Percentiles rank a stretch among this genome's conserved stretches.
These are phyloP conservation scores for Scedosporium boydii DNA, from an alignment of 2,329 filamentous ascomycete species.

Conservation along the genomic window DNA sequence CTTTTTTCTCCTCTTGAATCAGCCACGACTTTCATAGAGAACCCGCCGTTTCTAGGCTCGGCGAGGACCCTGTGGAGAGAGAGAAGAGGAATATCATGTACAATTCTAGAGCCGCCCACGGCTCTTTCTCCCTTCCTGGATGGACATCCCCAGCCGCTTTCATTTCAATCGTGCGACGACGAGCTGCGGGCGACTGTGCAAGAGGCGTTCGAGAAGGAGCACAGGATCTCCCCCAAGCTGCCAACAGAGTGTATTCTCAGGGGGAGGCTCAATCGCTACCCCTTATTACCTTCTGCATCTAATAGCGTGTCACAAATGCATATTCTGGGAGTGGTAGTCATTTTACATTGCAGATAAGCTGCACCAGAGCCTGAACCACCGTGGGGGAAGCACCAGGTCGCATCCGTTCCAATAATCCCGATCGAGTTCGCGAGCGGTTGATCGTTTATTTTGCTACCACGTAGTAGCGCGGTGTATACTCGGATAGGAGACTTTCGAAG, in stretches of 20 bases:
- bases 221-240: no score
- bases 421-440: no score
- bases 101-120: not conserved
- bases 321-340: not conserved
- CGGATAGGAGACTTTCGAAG: no score
- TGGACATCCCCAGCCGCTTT: not conserved
- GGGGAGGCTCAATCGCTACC: not conserved
- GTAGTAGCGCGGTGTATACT: no score
- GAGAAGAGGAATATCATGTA: not conserved
- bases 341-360: conserved; percentile 3
- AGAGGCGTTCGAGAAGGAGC: no score
- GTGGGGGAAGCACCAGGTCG: not conserved
- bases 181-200: no score
- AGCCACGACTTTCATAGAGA: not conserved
- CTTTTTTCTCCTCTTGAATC: not conserved
- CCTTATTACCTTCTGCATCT: not conserved
- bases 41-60: no score
- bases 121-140: not conserved
- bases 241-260: not conserved
- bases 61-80: not conserved
- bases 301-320: not conserved
- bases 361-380: not conserved
- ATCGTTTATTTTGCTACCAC: no score
- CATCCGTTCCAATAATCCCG: not conserved
- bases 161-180: no score